Evolutionary conservation across 1,139 yeast species (phyloP), one percentile per base, ranked within the genome.

Genomic region (Taphrina communis): DNA sequence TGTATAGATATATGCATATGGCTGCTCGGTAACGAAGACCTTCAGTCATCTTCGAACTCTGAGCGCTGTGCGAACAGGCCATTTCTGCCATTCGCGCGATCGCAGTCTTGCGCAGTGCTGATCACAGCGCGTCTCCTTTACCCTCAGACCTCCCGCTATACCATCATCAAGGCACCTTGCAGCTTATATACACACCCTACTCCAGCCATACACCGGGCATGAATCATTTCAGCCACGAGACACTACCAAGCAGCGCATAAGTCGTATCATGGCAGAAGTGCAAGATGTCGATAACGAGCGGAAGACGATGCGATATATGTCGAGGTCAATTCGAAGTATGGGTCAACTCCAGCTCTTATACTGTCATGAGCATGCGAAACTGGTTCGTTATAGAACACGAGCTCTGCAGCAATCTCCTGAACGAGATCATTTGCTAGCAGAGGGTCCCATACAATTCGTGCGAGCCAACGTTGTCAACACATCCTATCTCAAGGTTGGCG

Each of bases 281-380:
- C 42, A 39, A 14, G 42, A 39, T 39, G 11, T 39, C 14, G 14
- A 39, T 2, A 2, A 39, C 42, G 6, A 39, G 42, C 42, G 14
- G 14, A 1, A 9, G 14, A 11, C 48, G n/a, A 44, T 44, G 48
- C 12, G 19, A 14, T n/a, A n/a, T n/a, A 21, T 50, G 53, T 50
- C 53, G 9, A 50, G n/a, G 53, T 50, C 53, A 35, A 50, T 50
- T 50, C 31, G 53, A 50, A 50, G 36, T 25, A 50, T 50, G 53
- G 53, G 53, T 8, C 53, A 50, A 9, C 12, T 50, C 9, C 19
- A 11, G 6, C 53, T 50, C 2, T 50, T 50, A n/a, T 50, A 50
- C 36, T 21, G 9, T 11, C 53, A 50, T 35, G 53, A 50, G 12
- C 53, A 25, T n/a, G 53, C 53, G 9, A 50, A n/a, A 11, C 12